Evolutionary conservation across 495 filamentous ascomycete species (phyloP).

Genomic region (Neurospora hispaniola): DNA sequence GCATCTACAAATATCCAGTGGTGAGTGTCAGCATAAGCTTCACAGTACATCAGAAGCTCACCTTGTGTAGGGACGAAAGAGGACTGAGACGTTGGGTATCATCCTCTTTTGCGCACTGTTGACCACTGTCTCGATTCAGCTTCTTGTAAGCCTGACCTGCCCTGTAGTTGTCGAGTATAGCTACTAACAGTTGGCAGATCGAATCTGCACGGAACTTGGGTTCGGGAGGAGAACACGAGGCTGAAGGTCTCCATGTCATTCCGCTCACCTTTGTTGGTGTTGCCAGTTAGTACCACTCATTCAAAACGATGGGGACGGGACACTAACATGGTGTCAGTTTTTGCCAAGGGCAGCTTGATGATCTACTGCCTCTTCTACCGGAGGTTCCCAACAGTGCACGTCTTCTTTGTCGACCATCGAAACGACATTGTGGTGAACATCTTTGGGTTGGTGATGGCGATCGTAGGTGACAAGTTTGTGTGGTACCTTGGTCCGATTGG

Average conservation of each 20-base stretch:
- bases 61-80: slow-evolving; percentile 34
- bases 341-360: slow-evolving; percentile 38
- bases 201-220: slow-evolving; percentile 39
- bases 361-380: slow-evolving; percentile 41
- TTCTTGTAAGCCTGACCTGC: slow-evolving; percentile 29
- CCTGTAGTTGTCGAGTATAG: neutral
- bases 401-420: slow-evolving; percentile 47
- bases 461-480: slow-evolving; percentile 39
- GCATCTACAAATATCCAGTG: slow-evolving; percentile 47
- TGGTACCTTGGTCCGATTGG: slow-evolving; percentile 49
- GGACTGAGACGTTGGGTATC: slow-evolving; percentile 47
- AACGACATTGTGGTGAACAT: slow-evolving; percentile 46
- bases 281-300: slow-evolving; percentile 30
- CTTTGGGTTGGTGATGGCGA: slow-evolving; percentile 45
- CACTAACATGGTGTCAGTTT: slow-evolving; percentile 25
- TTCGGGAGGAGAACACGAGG: slow-evolving; percentile 23
- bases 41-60: slow-evolving; percentile 8
- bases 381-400: slow-evolving; percentile 41
- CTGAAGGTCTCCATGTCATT: slow-evolving; percentile 34
- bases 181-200: slow-evolving; percentile 18
- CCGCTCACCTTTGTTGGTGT: slow-evolving; percentile 42
- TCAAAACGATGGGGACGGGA: too few relatives aligned
- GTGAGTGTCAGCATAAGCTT: slow-evolving; percentile 15
- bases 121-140: slow-evolving; percentile 45
- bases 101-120: slow-evolving; percentile 50